Base-by-base conservation (phyloP, 2,329 filamentous ascomycete genomes). In the Alternaria sp. region DNA sequence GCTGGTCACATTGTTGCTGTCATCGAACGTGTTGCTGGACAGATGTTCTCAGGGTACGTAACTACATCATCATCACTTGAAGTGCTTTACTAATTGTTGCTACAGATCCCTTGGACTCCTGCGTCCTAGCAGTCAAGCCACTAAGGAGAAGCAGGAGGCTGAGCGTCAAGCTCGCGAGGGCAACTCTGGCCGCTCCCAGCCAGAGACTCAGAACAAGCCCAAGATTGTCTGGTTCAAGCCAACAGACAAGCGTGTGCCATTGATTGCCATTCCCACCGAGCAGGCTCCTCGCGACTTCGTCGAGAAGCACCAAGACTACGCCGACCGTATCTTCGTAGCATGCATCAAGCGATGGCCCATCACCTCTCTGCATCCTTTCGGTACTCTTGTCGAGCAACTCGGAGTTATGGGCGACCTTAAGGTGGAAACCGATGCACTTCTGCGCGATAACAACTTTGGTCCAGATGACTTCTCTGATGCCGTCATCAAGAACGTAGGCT, bases 221-320 rank as follows among this genome's bases (percentile, higher is more conserved):
- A 99, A 99, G 88, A 99, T 99, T 81, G 95, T 99, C 42, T 99
- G 95, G 95, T 99, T 99, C 84, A 99, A 99, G 85, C 95, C 95
- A 59, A 99, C 95, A 1, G 95, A 99, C 82, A 98, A 99, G 87
- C 93, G 95, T 75, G 95, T 99, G 48, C 95, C 95, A 51, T 85
- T 99, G 67, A 99, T 99, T 79, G 95, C 95, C 54, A 99, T 99
- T 66, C 95, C 95, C 1, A 99, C 95, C 3, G 95, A 99, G 79
- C 95, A 99, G 81, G 95, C 95, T 8, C 95, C 95, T 20, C 91
- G 93, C 36, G 95, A 98, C 81, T 99, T 99, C 73, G 95, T 99
- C 28, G 95, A 99, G 83, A 97, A 95, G 80, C 95, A 99, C 79
- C 93, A 97, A 79, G 93, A 97, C 30, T 99, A 98, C 73, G 93